These are phyloP conservation scores for Haematococcus sp. DNA, from an alignment of 139 green algal species.

Conservation along the genomic window DNA sequence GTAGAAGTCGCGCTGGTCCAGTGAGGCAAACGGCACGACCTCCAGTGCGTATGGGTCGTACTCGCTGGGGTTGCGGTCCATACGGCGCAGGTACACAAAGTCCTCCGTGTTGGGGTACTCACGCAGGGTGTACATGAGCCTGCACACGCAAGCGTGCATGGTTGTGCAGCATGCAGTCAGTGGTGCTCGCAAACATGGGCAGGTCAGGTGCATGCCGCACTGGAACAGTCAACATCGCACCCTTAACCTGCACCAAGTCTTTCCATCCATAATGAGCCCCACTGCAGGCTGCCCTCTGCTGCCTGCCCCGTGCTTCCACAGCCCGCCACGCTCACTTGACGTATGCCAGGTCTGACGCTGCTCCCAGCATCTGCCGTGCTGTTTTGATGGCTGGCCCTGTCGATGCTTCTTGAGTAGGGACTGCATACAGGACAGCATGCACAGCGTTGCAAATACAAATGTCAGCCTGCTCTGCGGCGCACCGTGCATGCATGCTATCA, in stretches of 20 bases:
- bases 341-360: conserved; percentile 31
- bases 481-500: not conserved
- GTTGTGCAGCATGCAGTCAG: not conserved
- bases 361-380: conserved; percentile 17
- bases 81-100: conserved; percentile 70
- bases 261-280: no score
- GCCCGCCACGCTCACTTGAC: conserved; percentile 53
- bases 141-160: conserved; percentile 15
- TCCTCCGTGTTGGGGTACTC: conserved; percentile 66
- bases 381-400: not conserved
- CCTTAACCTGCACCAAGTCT: no score
- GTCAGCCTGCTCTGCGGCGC: no score
- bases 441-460: no score
- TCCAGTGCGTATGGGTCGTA: conserved; percentile 83
- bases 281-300: no score
- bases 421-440: no score
- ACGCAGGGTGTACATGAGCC: conserved; percentile 60
- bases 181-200: not conserved
- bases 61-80: conserved; percentile 45
- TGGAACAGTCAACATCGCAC: not conserved
- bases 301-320: no score
- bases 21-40: conserved; percentile 48
- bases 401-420: not conserved
- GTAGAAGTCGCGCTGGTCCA: conserved; percentile 74
- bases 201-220: not conserved